phyloP scores from a whole-genome alignment of 2,329 filamentous ascomycete genomes.

The Diaporthe australafricana region DNA sequence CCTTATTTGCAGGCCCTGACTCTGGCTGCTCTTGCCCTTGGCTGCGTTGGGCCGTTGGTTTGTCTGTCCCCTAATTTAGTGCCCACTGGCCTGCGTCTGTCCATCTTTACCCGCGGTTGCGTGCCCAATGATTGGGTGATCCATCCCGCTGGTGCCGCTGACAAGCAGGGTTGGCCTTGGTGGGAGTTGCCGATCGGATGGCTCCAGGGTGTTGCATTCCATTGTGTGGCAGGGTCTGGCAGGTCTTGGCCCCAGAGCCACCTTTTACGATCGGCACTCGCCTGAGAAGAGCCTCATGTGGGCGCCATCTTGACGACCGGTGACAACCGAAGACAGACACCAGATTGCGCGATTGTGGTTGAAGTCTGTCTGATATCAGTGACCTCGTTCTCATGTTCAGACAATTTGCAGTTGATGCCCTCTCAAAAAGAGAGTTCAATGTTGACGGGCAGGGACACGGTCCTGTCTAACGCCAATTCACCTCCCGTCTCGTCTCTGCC shows the following conservation, averaged over 20 bases:
- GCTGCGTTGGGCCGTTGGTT: not conserved
- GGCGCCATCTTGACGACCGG: not conserved
- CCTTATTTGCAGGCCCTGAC: too few relatives aligned
- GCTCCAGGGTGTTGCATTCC: not conserved
- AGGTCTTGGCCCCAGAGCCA: conserved; percentile 11
- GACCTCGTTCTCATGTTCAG: too few relatives aligned
- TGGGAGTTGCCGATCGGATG: not conserved
- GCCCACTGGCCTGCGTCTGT: not conserved
- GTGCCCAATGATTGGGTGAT: not conserved
- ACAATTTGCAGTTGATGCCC: too few relatives aligned
- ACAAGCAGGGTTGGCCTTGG: conserved; percentile 14
- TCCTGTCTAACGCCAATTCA: not conserved
- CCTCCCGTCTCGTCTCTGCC: not conserved
- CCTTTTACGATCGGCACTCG: not conserved
- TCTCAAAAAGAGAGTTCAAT: too few relatives aligned
- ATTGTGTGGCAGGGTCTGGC: not conserved
- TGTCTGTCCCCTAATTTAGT: not conserved
- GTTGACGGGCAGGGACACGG: too few relatives aligned
- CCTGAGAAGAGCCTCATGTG: conserved; percentile 2
- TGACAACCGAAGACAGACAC: too few relatives aligned
- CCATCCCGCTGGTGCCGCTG: not conserved
- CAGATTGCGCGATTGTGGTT: too few relatives aligned
- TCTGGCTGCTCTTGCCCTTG: too few relatives aligned
- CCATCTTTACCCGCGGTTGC: not conserved
- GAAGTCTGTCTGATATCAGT: too few relatives aligned